These are phyloP conservation scores for Podaxis pistillaris DNA, from an alignment of 768 basidiomycete species.

Conservation along the genomic window DNA sequence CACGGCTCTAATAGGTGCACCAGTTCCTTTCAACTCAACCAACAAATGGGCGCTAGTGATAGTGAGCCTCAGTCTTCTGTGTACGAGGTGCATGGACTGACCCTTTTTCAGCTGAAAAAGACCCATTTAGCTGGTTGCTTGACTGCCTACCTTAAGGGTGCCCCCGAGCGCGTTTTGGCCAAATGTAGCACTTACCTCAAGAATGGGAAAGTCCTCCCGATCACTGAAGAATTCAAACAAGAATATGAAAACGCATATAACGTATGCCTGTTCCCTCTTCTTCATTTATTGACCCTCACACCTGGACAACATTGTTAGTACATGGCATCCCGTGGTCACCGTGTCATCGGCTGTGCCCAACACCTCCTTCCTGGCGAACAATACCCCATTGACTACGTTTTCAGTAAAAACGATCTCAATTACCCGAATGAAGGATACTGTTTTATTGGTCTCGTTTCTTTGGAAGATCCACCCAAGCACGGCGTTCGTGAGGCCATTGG, in stretches of 20 bases:
- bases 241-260: slow-evolving; percentile 62
- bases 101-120: slow-evolving; percentile 47
- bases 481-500: slow-evolving; percentile 73
- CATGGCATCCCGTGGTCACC: slow-evolving; percentile 76
- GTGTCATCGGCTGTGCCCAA: slow-evolving; percentile 71
- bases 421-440: slow-evolving; percentile 58
- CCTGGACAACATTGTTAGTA: slow-evolving; percentile 39
- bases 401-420: slow-evolving; percentile 52
- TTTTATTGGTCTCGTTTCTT: slow-evolving; percentile 63
- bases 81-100: neutral
- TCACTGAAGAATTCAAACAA: slow-evolving; percentile 52
- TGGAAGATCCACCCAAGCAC: slow-evolving; percentile 72
- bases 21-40: slow-evolving; percentile 69
- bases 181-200: slow-evolving; percentile 62
- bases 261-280: slow-evolving; percentile 30
- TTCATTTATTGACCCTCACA: neutral
- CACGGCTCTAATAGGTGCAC: neutral
- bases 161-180: slow-evolving; percentile 64
- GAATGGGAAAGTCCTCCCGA: slow-evolving; percentile 44
- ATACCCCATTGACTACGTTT: slow-evolving; percentile 46
- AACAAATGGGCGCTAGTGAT: slow-evolving; percentile 78
- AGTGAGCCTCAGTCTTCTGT: slow-evolving; percentile 32
- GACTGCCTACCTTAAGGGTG: slow-evolving; percentile 64
- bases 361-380: slow-evolving; percentile 46
- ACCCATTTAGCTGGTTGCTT: slow-evolving; percentile 46